Base-by-base conservation (phyloP, 1,139 yeast species). In the Geotrichum histeridarum region DNA sequence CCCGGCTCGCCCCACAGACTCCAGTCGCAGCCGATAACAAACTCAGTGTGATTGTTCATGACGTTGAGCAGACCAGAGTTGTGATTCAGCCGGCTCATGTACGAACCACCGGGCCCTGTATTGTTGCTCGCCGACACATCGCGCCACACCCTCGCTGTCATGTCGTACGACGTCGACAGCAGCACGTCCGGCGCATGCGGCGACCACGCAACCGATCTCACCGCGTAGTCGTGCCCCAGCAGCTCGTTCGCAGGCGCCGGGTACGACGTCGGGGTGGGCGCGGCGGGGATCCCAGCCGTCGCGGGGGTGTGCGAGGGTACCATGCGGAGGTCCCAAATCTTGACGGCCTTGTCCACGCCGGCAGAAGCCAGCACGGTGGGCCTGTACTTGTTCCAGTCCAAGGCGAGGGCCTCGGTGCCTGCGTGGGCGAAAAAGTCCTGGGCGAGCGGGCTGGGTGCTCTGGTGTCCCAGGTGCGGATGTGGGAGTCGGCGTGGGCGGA, bases 1-100 rank as follows among this genome's bases (percentile, higher is more conserved):
- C 97, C 98, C 2, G 94, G 95, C 61, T 84, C 83, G 8, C 98
- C 98, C 97, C 98, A 93, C 54, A 93, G 72, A 62, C 95, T 85
- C 84, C 96, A 93, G 70, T 93, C 98, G 60, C 93, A 85, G n/a
- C 95, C 97, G 61, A 87, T 81, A 1, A 86, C 97, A 71, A 93
- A 93, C 73, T 93, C 99, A 41, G 82, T 77, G 70, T 93, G 98
- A 48, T 71, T 73, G 35, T 78, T 76, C 75, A 89, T 86, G n/a
- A 79, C 77, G 8, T 80, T 81, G 41, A 76, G 70, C 54, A 82
- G 74, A 0, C 83, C 81, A 48, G 73, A 75, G 36, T 52, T 52
- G 44, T 54, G 54, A 30, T 54, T 54, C 17, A 52, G 31, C 33
- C 55, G 47, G 4, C 47, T 17, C 35, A 54, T 14, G 45, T 51